phyloP scores from a whole-genome alignment of 192 early-diverging fungal genomes.

The Cetraspora pellucida region DNA sequence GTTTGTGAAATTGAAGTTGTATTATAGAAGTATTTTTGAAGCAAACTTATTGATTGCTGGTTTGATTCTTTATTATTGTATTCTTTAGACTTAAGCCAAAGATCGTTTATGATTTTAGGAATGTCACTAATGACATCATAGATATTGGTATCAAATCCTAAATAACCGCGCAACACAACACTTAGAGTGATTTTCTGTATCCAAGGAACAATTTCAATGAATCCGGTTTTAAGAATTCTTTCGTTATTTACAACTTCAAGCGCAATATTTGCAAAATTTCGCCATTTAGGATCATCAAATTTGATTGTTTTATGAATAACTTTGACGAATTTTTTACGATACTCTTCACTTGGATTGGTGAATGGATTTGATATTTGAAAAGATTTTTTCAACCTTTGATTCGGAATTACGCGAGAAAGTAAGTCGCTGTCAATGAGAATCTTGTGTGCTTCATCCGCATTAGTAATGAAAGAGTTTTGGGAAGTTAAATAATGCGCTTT shows the following conservation, averaged over 20 bases:
- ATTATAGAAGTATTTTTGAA: not conserved
- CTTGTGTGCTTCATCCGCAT: not conserved
- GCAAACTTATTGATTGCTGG: not conserved
- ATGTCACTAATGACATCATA: not conserved
- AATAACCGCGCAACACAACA: not conserved
- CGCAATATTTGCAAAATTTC: not conserved
- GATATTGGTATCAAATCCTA: not conserved
- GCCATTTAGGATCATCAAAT: not conserved
- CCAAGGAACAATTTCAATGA: not conserved
- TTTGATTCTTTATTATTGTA: not conserved
- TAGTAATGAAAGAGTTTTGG: not conserved
- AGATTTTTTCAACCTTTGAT: not conserved
- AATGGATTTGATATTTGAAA: slow-evolving; percentile 27
- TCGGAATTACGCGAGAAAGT: not conserved
- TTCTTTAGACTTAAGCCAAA: slow-evolving; percentile 4
- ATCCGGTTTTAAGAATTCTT: not conserved
- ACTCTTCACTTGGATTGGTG: not conserved
- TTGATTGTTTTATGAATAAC: not conserved
- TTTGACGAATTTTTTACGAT: not conserved
- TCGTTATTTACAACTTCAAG: not conserved
- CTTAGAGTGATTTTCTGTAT: not conserved
- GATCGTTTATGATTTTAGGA: not conserved
- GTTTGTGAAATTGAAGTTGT: not conserved
- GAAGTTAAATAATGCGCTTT: not conserved
- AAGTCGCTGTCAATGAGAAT: not conserved